Evolutionary conservation across 352 stramenopile species (phyloP), one percentile per base, ranked within the genome.

Genomic region (Pythium volutum): DNA sequence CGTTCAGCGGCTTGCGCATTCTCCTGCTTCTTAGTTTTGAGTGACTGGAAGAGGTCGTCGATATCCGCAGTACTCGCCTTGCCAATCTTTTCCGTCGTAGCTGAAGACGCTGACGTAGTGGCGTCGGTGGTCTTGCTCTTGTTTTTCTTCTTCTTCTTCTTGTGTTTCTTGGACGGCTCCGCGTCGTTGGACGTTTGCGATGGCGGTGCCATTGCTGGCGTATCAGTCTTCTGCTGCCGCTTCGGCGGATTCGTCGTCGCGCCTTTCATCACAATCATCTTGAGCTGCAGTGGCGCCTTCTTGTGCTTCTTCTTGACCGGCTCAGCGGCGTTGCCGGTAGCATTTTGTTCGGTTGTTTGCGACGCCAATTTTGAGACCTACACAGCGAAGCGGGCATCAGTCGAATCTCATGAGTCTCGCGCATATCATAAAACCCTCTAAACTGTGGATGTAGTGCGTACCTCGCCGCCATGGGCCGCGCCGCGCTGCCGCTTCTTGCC

Each of bases 21-120:
- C 61, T 86, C 70, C 60, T 89, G 73, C 66, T 95, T 93, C 53
- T 86, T 81, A 9, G 72, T 76, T 67, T 93, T 92, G 10, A 95
- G 56, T 2, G 73, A 79, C 43, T 75, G 65, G 52, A 95, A 95
- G 45, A 95, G 64, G 39, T 92, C 82, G 70, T 95, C 86, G 29
- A 95, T 91, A 16, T 91, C 80, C 6, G 56, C 65, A 15, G 57
- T 77, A 25, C 39, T 59, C 15, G 33, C 47, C 43, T 75, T 83
- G 22, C 26, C 54, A 52, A 25, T 11, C 29, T 50, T 62, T 9
- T 58, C 29, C 12, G 26, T 62, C 38, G n/a, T 22, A 38, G 4
- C 43, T 23, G 16, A 15, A 15, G 46, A 29, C 36, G 15, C 33
- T 7, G 22, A 31, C 4, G 43, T 26, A 2, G 25, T 34, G 8